These are phyloP conservation scores for Begonia peltatifolia DNA, from an alignment of 306 rosid genomes.

Conservation along the genomic window DNA sequence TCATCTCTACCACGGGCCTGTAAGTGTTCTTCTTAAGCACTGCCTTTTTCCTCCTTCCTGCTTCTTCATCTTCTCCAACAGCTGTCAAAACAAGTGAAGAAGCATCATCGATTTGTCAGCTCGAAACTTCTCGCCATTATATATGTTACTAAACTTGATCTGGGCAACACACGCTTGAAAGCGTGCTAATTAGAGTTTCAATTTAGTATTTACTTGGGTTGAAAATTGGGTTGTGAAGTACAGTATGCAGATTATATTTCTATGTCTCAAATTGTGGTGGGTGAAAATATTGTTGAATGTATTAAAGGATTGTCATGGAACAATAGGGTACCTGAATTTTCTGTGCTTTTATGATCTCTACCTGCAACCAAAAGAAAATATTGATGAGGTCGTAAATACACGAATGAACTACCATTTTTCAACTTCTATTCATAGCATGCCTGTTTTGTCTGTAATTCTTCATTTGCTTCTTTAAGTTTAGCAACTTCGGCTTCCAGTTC, in stretches of 20 bases:
- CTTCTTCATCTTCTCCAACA: constrained; percentile 23
- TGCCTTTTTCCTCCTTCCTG: constrained; percentile 32
- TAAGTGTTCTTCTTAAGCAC: constrained; percentile 73
- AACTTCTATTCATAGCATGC: constrained; percentile 15
- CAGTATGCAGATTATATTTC: too few species aligned
- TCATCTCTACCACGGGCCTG: constrained; percentile 73
- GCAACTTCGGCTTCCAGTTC: constrained; percentile 86
- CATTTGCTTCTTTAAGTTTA: constrained; percentile 58
- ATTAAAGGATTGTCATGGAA: background rate
- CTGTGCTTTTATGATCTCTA: constrained; percentile 50
- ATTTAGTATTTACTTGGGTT: too few species aligned
- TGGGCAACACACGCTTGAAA: too few species aligned
- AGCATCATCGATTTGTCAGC: background rate
- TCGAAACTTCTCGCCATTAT: background rate
- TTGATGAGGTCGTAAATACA: background rate
- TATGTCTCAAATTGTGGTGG: too few species aligned
- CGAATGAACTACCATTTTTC: background rate
- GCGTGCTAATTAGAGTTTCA: too few species aligned
- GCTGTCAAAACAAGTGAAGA: constrained; percentile 21
- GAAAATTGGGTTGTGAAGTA: too few species aligned
- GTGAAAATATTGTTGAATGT: background rate
- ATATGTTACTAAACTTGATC: too few species aligned
- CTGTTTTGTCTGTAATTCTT: constrained; percentile 67
- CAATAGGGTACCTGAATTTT: constrained; percentile 35
- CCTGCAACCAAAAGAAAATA: constrained; percentile 33